These are phyloP conservation scores for Agrostemma githago DNA, from an alignment of 148 eudicot genomes.

Conservation along the genomic window DNA sequence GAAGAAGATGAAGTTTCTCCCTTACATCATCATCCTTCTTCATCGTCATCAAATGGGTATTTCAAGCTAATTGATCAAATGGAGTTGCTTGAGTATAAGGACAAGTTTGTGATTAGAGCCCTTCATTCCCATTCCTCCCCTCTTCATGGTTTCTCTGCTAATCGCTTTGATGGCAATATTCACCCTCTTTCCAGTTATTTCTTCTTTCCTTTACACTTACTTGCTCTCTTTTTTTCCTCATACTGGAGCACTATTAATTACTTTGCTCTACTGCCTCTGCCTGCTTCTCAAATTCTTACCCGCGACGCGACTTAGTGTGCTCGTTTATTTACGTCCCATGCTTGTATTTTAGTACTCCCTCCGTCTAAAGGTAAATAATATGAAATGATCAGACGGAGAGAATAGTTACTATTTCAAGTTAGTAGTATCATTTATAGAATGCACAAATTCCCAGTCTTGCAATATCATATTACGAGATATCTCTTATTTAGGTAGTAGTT, in stretches of 20 bases:
- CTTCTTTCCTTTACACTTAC: neutral
- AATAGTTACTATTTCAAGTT: too few relatives aligned
- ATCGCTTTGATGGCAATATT: slow-evolving; percentile 55
- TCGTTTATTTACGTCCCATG: neutral
- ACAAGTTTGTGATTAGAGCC: slow-evolving; percentile 62
- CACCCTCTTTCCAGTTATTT: slow-evolving; percentile 53
- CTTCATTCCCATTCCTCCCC: slow-evolving; percentile 51
- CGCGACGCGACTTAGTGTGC: too few relatives aligned
- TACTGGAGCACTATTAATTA: too few relatives aligned
- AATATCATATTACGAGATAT: too few relatives aligned
- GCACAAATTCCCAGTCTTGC: too few relatives aligned
- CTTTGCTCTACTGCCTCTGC: neutral
- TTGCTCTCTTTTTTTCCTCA: neutral
- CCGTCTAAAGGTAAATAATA: too few relatives aligned
- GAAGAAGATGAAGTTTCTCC: slow-evolving; percentile 7
- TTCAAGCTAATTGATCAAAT: slow-evolving; percentile 62
- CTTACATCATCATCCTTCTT: neutral
- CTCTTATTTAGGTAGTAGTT: too few relatives aligned
- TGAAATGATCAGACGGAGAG: too few relatives aligned
- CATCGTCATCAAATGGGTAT: slow-evolving; percentile 24
- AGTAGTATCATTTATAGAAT: too few relatives aligned
- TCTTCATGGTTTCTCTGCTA: slow-evolving; percentile 58
- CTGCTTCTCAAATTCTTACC: neutral
- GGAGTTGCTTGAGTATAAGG: slow-evolving; percentile 57
- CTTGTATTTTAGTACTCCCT: neutral